Evolutionary conservation across 2,329 filamentous ascomycete species (phyloP), one percentile per base, ranked within the genome.

Genomic region (Chalara sp.): DNA sequence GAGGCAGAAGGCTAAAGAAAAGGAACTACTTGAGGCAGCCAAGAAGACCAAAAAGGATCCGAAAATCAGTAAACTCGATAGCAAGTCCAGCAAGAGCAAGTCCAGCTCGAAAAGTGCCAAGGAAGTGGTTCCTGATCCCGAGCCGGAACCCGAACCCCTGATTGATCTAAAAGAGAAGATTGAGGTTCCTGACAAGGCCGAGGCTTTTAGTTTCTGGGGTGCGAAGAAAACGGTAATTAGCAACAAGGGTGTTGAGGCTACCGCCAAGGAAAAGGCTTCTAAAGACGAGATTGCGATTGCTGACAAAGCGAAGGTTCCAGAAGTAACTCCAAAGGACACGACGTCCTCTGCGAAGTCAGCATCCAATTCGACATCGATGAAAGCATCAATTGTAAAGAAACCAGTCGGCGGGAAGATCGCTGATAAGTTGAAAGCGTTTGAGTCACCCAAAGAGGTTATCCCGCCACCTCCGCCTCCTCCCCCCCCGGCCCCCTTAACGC

Each of bases 171-270:
- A 67, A 13, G 67, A 70, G 48, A 62, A 68, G 58, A 63, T 67
- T 31, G 65, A 58, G 7, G 54, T 57, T 29, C 56, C 55, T 30
- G 59, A 63, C 40, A 62, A 58, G 49, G 43, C 55, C 6, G 56
- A 58, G 39, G 57, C 75, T 0, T 83, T 81, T 64, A 73, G 73
- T 58, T 81, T 81, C 68, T 83, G 79, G 79, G 76, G 78, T 53
- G 68, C 72, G 45, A 63, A 69, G 51, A 78, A 75, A 61, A 77
- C 74, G 56, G 51, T 52, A 6, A 43, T 28, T 43, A 59, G 52
- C 56, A 65, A 63, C 57, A 62, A 58, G 59, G 21, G 21, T 21
- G 21, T 21, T 21, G 21, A 21, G 21, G 52, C 56, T 58, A 60
- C 62, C 58, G 61, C 61, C 50, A 57, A 68, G 49, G 68, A 71